Evolutionary conservation across 2,329 filamentous ascomycete species (phyloP).

Genomic region (Epichloe bromicola): DNA sequence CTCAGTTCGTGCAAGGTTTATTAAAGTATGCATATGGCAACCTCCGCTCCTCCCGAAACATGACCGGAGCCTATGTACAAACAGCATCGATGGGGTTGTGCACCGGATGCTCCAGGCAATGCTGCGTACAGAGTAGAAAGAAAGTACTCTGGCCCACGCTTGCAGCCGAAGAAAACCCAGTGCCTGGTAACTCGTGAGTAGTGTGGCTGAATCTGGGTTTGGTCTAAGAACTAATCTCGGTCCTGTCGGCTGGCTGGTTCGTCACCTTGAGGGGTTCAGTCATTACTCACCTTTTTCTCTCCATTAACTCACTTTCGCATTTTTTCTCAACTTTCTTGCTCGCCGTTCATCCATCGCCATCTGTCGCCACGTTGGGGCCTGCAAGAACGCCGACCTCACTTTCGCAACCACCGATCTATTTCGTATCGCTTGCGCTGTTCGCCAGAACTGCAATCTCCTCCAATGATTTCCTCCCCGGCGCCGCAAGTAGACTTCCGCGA

Average conservation of each 20-base stretch:
- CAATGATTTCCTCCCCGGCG: constrained; percentile 24
- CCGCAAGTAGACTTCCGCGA: constrained; percentile 22
- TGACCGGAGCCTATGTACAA: too few relatives aligned
- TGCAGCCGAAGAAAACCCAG: constrained; percentile 11
- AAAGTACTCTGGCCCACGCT: not conserved
- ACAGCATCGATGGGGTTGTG: too few relatives aligned
- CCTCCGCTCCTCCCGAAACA: too few relatives aligned
- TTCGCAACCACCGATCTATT: not conserved
- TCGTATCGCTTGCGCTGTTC: constrained; percentile 5
- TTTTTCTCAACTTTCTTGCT: not conserved
- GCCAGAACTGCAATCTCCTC: constrained; percentile 13
- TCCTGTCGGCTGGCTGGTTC: not conserved
- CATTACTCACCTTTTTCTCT: constrained; percentile 8
- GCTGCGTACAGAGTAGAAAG: not conserved
- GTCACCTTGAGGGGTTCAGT: constrained; percentile 11
- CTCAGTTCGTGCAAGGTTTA: too few relatives aligned
- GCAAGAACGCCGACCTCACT: not conserved
- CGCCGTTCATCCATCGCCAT: not conserved
- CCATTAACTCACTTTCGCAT: constrained; percentile 4
- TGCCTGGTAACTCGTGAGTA: not conserved
- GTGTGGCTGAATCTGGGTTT: not conserved
- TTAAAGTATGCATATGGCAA: too few relatives aligned
- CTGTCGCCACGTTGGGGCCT: not conserved
- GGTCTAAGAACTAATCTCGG: not conserved
- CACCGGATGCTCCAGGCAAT: too few relatives aligned